Conservation (phyloP, 441 rosid genomes). For the Croton setiger region DNA sequence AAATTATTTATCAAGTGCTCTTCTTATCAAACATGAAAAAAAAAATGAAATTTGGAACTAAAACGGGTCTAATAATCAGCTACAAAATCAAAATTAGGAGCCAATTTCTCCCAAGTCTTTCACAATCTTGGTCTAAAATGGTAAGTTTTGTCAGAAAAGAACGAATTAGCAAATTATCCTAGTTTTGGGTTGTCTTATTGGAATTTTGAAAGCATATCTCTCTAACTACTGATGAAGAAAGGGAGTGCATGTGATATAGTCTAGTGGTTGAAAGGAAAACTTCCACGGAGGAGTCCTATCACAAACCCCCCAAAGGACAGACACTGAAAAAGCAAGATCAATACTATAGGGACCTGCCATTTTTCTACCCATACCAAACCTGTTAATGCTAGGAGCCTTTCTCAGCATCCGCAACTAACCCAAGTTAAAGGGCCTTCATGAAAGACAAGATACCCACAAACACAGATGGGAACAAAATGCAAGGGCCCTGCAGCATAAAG, state of each 20-base stretch:
- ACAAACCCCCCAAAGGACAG: conserved; percentile 10
- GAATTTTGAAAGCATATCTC: neutral
- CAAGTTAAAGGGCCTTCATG: neutral
- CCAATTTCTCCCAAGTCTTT: neutral
- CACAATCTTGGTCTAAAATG: neutral
- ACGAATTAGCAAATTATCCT: neutral
- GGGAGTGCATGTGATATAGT: neutral
- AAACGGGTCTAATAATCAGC: neutral
- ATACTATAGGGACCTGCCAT: neutral
- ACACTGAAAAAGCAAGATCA: conserved; percentile 10
- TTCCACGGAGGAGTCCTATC: conserved; percentile 17
- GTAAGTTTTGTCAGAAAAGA: neutral
- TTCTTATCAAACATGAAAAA: too few relatives aligned
- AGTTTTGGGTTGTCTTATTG: neutral
- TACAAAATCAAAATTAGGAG: neutral
- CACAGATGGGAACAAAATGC: conserved; percentile 16
- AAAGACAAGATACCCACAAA: neutral
- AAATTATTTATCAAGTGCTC: too few relatives aligned
- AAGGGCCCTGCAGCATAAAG: neutral
- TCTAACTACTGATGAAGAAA: neutral
- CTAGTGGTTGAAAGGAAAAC: conserved; percentile 10
- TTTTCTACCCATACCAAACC: neutral
- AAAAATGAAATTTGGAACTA: too few relatives aligned
- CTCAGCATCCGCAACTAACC: neutral
- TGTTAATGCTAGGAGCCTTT: neutral